These are phyloP conservation scores for Clathrus columnatus DNA, from an alignment of 768 basidiomycete genomes.

Conservation along the genomic window DNA sequence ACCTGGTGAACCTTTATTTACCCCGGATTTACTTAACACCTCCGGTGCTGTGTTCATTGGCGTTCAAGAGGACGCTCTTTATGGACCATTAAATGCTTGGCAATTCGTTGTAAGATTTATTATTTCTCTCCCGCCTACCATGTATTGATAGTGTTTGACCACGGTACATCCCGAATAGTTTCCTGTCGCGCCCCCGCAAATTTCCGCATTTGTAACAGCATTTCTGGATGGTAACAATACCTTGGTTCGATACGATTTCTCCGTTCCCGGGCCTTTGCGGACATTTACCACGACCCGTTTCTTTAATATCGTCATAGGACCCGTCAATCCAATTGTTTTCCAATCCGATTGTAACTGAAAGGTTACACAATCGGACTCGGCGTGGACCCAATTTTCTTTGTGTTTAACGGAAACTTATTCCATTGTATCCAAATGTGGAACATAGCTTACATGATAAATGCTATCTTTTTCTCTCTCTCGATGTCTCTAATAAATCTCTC, in stretches of 20 bases:
- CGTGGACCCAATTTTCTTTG: background rate
- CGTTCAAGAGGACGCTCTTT: conserved; percentile 2
- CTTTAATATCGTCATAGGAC: conserved; percentile 7
- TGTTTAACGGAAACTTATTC: too few relatives aligned
- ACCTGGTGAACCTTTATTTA: conserved; percentile 1
- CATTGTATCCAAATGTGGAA: too few relatives aligned
- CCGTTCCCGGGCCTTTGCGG: background rate
- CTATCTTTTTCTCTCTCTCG: too few relatives aligned
- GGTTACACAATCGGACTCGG: background rate
- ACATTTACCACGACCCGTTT: conserved; percentile 9
- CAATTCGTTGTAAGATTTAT: background rate
- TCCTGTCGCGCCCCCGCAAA: background rate
- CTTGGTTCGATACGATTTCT: conserved; percentile 5
- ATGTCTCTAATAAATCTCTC: too few relatives aligned
- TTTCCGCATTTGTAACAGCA: background rate
- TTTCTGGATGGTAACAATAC: conserved; percentile 7
- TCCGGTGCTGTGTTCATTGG: conserved; percentile 4
- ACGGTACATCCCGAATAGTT: background rate
- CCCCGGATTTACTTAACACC: conserved; percentile 4
- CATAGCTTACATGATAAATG: too few relatives aligned
- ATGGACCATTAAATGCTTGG: conserved; percentile 8
- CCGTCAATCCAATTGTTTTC: background rate
- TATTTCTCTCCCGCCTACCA: background rate
- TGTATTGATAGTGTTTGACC: background rate
- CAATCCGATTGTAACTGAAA: conserved; percentile 4